Base-by-base conservation (phyloP, 495 filamentous ascomycete genomes). In the Ramalina intermedia region DNA sequence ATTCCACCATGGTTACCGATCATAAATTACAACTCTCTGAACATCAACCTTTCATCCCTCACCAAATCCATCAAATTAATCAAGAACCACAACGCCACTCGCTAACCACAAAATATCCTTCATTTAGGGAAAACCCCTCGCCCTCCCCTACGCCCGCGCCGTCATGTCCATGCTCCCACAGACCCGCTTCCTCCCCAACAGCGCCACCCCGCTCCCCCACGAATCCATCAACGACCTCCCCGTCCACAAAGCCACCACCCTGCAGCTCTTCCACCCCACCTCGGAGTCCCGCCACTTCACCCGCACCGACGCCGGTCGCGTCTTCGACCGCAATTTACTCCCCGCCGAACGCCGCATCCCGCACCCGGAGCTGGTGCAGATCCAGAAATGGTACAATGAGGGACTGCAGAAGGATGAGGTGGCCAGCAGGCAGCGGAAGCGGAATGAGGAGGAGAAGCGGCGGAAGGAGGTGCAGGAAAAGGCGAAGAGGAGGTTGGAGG, bases 211-310 rank as follows among this genome's bases (percentile, higher is more conserved):
- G 43, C 35, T 49, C 36, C 65, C 67, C 2, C 87, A 93, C 61
- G 91, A 98, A 71, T 71, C 81, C 41, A 90, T 95, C 64, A 94
- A 95, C 65, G 89, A 95, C 59, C 76, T 98, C 7, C 81, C 82
- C 48, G 79, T 87, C 26, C 89, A 96, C 65, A 76, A 76, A 24
- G 63, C 76, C 42, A 95, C 91, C 0, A 72, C 74, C 42, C 74
- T 81, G 48, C 91, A 96, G 67, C 75, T 94, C 37, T 98, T 96
- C 67, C 75, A 85, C 62, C 91, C 93, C 4, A 78, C 81, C 41
- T 83, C 91, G 9, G 91, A 98, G 65, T 94, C 89, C 16, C 81
- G 86, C 18, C 69, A 80, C 35, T 96, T 95, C 64, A 96, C 84
- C 5, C 85, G 93, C 61, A 74, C 66, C 24, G 90, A 96, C 62